Conservation (phyloP, 2,329 filamentous ascomycete species). For the Botrytis fragariae region DNA sequence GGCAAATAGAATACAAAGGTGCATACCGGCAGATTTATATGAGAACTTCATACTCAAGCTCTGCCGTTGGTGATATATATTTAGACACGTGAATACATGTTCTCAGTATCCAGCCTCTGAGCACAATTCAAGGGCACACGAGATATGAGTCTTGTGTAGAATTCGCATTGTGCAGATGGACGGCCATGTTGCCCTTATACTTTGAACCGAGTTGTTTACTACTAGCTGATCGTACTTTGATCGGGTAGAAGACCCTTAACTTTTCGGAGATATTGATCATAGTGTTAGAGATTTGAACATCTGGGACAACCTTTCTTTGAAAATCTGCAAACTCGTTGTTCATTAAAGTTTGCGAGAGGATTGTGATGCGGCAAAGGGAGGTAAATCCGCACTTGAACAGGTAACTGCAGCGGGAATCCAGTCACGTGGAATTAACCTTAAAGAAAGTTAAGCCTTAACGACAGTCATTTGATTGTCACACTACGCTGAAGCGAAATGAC, state of each 20-base stretch:
- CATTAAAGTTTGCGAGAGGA: background rate
- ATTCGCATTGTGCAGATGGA: background rate
- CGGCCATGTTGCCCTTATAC: background rate
- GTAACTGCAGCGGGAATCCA: background rate
- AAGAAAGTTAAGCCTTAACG: background rate
- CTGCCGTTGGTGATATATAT: background rate
- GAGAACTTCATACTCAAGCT: background rate
- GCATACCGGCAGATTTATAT: background rate
- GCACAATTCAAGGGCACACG: background rate
- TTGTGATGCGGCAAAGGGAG: background rate
- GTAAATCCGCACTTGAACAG: background rate
- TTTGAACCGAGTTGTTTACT: background rate
- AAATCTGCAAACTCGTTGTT: background rate
- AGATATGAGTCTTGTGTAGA: background rate
- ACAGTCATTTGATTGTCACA: background rate
- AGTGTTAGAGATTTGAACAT: background rate
- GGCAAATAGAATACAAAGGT: background rate
- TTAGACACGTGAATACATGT: background rate
- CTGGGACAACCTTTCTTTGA: background rate
- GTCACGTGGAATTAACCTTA: background rate
- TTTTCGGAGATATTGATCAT: background rate
- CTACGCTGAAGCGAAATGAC: background rate
- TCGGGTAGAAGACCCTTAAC: background rate
- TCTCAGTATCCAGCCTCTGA: background rate
- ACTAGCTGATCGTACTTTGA: background rate